Conservation (phyloP, 768 basidiomycete species). For the Pleurotus cornucopiae region DNA sequence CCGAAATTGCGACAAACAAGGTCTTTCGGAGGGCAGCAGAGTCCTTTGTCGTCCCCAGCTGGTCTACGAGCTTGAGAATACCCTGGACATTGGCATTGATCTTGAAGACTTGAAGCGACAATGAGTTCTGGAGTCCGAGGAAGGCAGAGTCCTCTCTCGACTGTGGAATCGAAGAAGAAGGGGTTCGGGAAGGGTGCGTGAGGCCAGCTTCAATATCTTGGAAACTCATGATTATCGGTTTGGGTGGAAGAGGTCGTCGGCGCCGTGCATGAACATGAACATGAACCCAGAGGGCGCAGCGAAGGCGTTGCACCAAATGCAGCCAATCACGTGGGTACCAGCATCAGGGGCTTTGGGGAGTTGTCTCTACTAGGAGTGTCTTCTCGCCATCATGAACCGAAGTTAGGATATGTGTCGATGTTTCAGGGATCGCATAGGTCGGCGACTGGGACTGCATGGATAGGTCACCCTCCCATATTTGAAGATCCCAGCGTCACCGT, state of each 20-base stretch:
- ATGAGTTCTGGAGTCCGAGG: slow-evolving; percentile 66
- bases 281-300: neutral
- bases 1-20: slow-evolving; percentile 56
- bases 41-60: slow-evolving; percentile 83
- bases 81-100: slow-evolving; percentile 97
- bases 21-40: slow-evolving; percentile 76
- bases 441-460: too few species aligned
- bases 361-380: too few species aligned
- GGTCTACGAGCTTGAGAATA: slow-evolving; percentile 93
- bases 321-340: too few species aligned
- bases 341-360: too few species aligned
- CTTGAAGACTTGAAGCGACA: slow-evolving; percentile 96
- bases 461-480: too few species aligned
- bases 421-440: too few species aligned
- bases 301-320: neutral
- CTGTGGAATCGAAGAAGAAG: slow-evolving; percentile 29
- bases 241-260: neutral
- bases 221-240: slow-evolving; percentile 41
- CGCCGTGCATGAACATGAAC: neutral
- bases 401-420: too few species aligned
- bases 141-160: slow-evolving; percentile 73
- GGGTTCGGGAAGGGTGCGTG: slow-evolving; percentile 28
- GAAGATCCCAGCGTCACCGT: too few species aligned
- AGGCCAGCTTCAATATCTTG: slow-evolving; percentile 52
- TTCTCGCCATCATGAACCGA: too few species aligned